These are phyloP conservation scores for Apophysomyces variabilis DNA, from an alignment of 371 early-diverging fungal genomes.

Conservation along the genomic window DNA sequence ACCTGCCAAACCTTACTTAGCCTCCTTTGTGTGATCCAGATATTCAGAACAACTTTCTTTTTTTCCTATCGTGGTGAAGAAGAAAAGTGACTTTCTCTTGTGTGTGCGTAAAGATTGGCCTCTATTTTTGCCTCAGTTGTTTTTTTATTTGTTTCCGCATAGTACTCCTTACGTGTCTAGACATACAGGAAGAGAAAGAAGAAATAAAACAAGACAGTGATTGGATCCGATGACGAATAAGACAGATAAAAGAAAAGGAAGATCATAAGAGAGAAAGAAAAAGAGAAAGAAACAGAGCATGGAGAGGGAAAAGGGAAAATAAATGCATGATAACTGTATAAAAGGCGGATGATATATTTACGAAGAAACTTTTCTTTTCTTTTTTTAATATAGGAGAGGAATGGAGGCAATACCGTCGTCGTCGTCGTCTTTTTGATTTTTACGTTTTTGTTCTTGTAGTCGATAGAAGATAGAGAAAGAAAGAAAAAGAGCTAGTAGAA, in stretches of 20 bases:
- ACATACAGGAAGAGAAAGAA: not conserved
- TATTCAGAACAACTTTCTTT: slow-evolving; percentile 9
- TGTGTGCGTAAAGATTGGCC: not conserved
- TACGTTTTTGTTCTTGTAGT: not conserved
- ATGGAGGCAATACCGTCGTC: too few relatives aligned
- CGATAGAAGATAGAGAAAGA: not conserved
- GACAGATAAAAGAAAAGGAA: slow-evolving; percentile 6
- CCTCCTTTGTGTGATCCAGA: not conserved
- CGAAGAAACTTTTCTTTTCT: too few relatives aligned
- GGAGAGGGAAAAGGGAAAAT: not conserved
- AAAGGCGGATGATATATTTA: not conserved
- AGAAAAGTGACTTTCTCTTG: not conserved
- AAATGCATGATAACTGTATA: not conserved
- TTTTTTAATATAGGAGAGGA: too few relatives aligned
- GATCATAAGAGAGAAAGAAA: not conserved
- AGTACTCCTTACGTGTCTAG: not conserved
- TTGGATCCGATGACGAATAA: too few relatives aligned
- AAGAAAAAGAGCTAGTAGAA: not conserved
- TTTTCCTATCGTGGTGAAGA: not conserved
- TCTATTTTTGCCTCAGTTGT: not conserved
- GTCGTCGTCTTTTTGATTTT: too few relatives aligned
- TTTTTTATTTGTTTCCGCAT: not conserved
- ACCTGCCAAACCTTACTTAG: not conserved
- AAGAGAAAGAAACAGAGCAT: slow-evolving; percentile 1
- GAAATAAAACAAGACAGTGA: too few relatives aligned